Conservation (phyloP, 495 filamentous ascomycete genomes). For the Penicillium riverlandense region DNA sequence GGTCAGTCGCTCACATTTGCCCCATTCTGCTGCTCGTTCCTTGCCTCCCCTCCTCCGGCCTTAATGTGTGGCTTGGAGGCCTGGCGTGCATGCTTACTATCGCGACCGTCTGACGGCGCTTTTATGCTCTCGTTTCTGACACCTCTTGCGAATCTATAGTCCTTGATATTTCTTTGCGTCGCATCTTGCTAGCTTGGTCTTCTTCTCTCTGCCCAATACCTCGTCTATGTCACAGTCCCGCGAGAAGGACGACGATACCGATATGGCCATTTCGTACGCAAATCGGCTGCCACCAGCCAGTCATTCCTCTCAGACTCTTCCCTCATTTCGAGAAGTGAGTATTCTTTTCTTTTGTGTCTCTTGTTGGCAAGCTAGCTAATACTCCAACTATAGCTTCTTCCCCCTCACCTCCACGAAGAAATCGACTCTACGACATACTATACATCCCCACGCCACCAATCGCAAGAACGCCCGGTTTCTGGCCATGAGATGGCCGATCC, state of each 20-base stretch:
- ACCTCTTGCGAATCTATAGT: conserved; percentile 2
- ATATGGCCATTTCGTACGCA: conserved; percentile 41
- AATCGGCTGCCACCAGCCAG: conserved; percentile 28
- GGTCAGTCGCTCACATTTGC: conserved; percentile 6
- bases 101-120: not conserved
- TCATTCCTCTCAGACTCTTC: conserved; percentile 25
- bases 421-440: conserved; percentile 40
- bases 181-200: not conserved
- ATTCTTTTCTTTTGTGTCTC: not conserved
- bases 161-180: conserved; percentile 2
- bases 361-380: too few relatives aligned
- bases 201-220: conserved; percentile 1
- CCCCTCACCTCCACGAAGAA: conserved; percentile 40
- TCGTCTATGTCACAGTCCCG: conserved; percentile 37
- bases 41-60: not conserved
- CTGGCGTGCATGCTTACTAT: not conserved
- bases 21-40: not conserved
- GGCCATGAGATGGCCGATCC: conserved; percentile 27
- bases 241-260: conserved; percentile 29
- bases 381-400: conserved; percentile 25
- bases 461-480: conserved; percentile 29
- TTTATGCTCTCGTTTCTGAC: not conserved
- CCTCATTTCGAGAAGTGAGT: conserved; percentile 41
- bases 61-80: not conserved
- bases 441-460: conserved; percentile 21